phyloP scores from a whole-genome alignment of 768 basidiomycete species.

The Harrya chromipes region DNA sequence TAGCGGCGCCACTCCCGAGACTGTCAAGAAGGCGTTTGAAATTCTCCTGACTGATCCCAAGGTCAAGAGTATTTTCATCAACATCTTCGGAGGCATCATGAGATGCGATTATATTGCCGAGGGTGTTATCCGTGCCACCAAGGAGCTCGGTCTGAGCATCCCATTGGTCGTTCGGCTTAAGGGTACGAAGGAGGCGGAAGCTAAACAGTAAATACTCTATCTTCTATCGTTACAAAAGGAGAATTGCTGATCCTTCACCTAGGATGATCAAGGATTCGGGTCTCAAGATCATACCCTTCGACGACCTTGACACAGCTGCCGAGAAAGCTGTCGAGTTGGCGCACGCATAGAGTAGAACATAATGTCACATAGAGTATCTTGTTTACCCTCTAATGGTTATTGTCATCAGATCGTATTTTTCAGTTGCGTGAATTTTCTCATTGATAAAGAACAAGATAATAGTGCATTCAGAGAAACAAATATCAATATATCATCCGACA shows the following conservation, averaged over 20 bases:
- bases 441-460: conserved; percentile 17
- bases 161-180: conserved; percentile 94
- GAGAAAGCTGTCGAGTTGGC: conserved; percentile 74
- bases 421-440: neutral
- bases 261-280: conserved; percentile 95
- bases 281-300: conserved; percentile 90
- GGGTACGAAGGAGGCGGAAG: conserved; percentile 95
- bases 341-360: conserved; percentile 34
- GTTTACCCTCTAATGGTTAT: conserved; percentile 18
- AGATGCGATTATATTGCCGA: conserved; percentile 98
- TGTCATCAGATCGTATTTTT: neutral
- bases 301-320: conserved; percentile 90
- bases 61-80: conserved; percentile 98
- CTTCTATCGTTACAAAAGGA: neutral
- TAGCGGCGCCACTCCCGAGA: conserved; percentile 97
- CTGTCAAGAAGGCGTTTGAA: conserved; percentile 99
- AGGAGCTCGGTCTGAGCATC: conserved; percentile 80
- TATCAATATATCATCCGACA: conserved; percentile 32
- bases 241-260: conserved; percentile 7
- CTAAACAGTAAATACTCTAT: conserved; percentile 71
- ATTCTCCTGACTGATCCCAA: conserved; percentile 86
- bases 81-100: conserved; percentile 99
- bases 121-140: conserved; percentile 97
- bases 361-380: conserved; percentile 14
- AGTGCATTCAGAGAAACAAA: conserved; percentile 25